A percentile compares a stretch with the other conserved stretches of the same genome.
phyloP scores from a whole-genome alignment of 108 stramenopile species.

The Pseudonitzschia multiseries region DNA sequence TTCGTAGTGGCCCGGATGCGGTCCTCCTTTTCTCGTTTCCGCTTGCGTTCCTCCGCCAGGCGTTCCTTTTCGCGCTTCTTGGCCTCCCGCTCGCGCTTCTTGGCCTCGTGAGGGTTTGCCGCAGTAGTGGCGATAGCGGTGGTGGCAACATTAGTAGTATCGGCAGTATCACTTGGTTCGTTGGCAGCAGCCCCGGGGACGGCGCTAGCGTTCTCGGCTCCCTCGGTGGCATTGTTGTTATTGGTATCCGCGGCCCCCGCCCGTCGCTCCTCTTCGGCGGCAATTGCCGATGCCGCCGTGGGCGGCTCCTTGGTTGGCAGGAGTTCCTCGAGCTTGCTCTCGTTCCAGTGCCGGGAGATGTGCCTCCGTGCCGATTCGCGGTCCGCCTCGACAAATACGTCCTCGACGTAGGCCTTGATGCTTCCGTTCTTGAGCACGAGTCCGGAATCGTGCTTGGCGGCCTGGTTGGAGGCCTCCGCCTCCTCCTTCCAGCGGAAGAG shows the following conservation, averaged over 20 bases:
- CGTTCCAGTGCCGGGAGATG: not conserved
- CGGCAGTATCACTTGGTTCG: too few relatives aligned
- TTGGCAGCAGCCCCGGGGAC: too few relatives aligned
- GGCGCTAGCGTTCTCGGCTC: too few relatives aligned
- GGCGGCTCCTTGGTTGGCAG: not conserved
- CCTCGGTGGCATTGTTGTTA: too few relatives aligned
- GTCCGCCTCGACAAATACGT: not conserved
- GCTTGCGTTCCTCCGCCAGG: not conserved
- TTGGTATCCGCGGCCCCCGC: too few relatives aligned
- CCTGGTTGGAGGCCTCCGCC: not conserved
- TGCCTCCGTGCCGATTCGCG: not conserved
- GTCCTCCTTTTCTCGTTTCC: not conserved
- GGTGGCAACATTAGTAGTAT: not conserved
- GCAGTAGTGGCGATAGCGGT: not conserved
- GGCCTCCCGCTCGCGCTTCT: not conserved
- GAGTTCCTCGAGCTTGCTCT: not conserved
- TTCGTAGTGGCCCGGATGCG: not conserved
- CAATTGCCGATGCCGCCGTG: not conserved
- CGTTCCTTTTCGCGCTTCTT: not conserved
- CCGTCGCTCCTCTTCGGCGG: not conserved
- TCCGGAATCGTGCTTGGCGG: not conserved
- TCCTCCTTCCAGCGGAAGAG: not conserved
- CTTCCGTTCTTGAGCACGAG: not conserved
- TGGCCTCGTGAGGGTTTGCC: not conserved
- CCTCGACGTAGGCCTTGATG: not conserved